These are phyloP conservation scores for Gossypioides kirkii DNA, from an alignment of 345 rosid species.

Conservation along the genomic window DNA sequence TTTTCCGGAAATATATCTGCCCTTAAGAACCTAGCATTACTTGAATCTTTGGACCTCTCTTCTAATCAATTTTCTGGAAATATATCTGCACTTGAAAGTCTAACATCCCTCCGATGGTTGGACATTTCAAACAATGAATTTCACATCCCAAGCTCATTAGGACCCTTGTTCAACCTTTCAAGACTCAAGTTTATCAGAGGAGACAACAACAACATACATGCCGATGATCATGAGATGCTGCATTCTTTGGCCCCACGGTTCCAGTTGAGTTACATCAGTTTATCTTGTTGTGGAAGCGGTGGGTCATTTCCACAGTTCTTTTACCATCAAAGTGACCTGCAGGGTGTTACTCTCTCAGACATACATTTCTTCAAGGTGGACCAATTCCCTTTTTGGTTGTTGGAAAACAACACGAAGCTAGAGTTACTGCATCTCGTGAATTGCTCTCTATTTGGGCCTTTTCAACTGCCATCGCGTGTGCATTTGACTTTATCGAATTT, in stretches of 20 bases:
- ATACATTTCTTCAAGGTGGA: not conserved
- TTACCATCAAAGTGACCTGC: constrained; percentile 2
- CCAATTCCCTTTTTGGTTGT: constrained; percentile 23
- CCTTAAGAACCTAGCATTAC: no score
- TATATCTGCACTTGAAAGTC: no score
- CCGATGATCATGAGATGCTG: not conserved
- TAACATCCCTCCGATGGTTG: not conserved
- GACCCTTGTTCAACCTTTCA: no score
- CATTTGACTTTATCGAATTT: not conserved
- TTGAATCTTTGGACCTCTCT: no score
- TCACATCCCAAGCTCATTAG: no score
- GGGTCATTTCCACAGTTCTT: constrained; percentile 15
- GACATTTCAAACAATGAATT: not conserved
- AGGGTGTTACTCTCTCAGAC: not conserved
- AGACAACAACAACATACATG: not conserved
- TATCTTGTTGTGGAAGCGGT: not conserved
- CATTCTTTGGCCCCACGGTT: not conserved
- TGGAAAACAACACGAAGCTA: constrained; percentile 23
- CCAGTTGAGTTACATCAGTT: not conserved
- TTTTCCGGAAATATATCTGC: not conserved
- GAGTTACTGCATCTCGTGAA: not conserved
- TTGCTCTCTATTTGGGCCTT: constrained; percentile 2
- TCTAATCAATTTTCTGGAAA: no score
- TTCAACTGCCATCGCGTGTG: not conserved
- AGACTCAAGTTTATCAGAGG: not conserved